These are phyloP conservation scores for Salix viminalis DNA, from an alignment of 345 rosid species.

Conservation along the genomic window DNA sequence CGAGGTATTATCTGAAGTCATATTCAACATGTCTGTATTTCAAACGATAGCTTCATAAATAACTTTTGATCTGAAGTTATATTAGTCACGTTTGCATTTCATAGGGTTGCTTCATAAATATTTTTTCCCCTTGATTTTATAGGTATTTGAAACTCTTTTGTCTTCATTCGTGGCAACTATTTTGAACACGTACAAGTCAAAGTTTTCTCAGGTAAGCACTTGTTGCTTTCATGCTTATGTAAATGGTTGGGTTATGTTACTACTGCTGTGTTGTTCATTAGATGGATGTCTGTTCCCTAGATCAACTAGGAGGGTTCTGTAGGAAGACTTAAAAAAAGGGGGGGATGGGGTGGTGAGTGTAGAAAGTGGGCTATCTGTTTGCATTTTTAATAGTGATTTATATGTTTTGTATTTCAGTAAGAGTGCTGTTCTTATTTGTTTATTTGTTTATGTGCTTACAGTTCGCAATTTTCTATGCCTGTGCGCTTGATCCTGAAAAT, in stretches of 20 bases:
- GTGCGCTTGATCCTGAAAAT: conserved; percentile 74
- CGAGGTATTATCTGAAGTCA: conserved; percentile 45
- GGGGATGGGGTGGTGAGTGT: no score
- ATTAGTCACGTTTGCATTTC: background rate
- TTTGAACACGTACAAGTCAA: conserved; percentile 69
- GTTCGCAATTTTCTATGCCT: conserved; percentile 87
- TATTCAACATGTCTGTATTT: background rate
- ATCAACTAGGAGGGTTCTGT: no score
- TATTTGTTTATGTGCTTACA: conserved; percentile 31
- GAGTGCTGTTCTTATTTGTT: no score
- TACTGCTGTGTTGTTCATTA: no score
- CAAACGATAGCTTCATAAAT: background rate
- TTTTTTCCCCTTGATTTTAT: conserved; percentile 2
- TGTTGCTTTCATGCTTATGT: no score
- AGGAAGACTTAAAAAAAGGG: no score
- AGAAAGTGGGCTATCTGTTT: no score
- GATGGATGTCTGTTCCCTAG: no score
- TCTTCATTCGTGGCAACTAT: conserved; percentile 57
- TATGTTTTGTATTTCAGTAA: no score
- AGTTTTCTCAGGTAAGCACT: conserved; percentile 68
- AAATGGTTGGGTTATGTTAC: no score
- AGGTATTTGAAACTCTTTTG: conserved; percentile 75
- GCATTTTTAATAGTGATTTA: no score
- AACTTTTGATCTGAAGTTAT: background rate
- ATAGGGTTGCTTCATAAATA: background rate